Evolutionary conservation across 805 yeast genomes (phyloP), one percentile per base, ranked within the genome.

Genomic region (Spathaspora passalidarum): DNA sequence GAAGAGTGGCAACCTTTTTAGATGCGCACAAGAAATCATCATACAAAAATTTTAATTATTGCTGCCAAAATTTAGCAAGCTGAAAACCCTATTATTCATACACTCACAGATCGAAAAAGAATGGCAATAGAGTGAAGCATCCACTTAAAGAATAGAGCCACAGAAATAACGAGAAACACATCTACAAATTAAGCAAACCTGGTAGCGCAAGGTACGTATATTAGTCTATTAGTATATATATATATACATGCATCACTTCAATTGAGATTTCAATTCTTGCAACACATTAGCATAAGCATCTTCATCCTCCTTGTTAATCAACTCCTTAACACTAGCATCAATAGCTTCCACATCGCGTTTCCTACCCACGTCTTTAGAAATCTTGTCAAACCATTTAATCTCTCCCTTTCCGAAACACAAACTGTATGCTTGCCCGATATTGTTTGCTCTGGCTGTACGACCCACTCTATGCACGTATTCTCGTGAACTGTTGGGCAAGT

Each of bases 401-500:
- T 94, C 98, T 44, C 90, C 91, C 45, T 79, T 80, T 22, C 96
- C 95, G 48, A 81, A 73, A n/a, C 83, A 72, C 20, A 92, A 62
- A 40, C 81, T 86, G 60, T 82, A 78, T 0, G 96, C 96, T 32
- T 70, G 68, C 60, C 99, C 99, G 0, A 53, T 43, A 29, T 82
- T 79, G 43, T 86, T 84, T 2, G 99, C 99, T 68, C 99, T 81
- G 1, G 98, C 97, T 0, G 98, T 91, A 71, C 99, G 83, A 35
- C 99, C 99, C 34, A 90, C 89, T 57, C 99, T 79, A 66, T 94
- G 99, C 21, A 94, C 89, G 55, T 94, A 94, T 56, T 94, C 98
- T 52, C 95, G 83, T 1, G 91, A 77, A 1, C 96, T 86, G 20
- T 80, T 75, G 18, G 99, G 99, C 45, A 90, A 64, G 60, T 94